Conservation (phyloP, 1,284 basidiomycete species). For the Clitocybe nebularis region DNA sequence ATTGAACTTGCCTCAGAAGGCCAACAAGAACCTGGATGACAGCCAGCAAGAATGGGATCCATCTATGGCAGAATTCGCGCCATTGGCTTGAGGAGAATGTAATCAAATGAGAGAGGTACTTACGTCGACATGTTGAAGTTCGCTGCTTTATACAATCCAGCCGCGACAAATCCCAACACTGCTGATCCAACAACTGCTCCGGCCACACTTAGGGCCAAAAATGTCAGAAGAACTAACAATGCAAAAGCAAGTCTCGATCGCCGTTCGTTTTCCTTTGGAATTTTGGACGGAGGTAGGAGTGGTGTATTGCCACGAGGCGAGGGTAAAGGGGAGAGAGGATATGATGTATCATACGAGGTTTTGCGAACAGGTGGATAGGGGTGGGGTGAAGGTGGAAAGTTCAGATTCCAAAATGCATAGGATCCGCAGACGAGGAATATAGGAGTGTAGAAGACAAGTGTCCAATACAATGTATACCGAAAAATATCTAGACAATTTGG, state of each 20-base stretch:
- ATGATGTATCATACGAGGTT: constrained; percentile 5
- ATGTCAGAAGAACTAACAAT: constrained; percentile 61
- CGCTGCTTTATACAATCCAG: constrained; percentile 66
- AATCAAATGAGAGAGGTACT: constrained; percentile 24
- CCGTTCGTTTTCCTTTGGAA: constrained; percentile 41
- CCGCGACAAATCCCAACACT: constrained; percentile 67
- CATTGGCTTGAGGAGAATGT: not conserved
- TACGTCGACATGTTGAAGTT: constrained; percentile 80
- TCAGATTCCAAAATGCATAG: constrained; percentile 70
- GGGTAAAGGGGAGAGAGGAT: constrained; percentile 16
- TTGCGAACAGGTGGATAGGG: not conserved
- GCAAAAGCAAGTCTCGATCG: constrained; percentile 62
- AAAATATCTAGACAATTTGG: constrained; percentile 63
- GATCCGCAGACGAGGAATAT: constrained; percentile 65
- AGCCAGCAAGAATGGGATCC: constrained; percentile 80
- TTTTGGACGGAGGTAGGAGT: constrained; percentile 11
- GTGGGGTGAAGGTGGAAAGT: constrained; percentile 41
- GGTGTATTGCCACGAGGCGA: not conserved
- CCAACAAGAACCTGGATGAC: constrained; percentile 66
- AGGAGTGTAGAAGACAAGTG: constrained; percentile 69
- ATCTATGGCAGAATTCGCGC: constrained; percentile 37
- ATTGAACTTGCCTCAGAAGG: constrained; percentile 46
- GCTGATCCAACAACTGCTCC: constrained; percentile 69
- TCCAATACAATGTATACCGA: constrained; percentile 84
- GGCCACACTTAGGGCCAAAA: constrained; percentile 50